Evolutionary conservation across 768 basidiomycete species (phyloP), one percentile per base, ranked within the genome.

Genomic region (Gloeopeniophorella convolvens): DNA sequence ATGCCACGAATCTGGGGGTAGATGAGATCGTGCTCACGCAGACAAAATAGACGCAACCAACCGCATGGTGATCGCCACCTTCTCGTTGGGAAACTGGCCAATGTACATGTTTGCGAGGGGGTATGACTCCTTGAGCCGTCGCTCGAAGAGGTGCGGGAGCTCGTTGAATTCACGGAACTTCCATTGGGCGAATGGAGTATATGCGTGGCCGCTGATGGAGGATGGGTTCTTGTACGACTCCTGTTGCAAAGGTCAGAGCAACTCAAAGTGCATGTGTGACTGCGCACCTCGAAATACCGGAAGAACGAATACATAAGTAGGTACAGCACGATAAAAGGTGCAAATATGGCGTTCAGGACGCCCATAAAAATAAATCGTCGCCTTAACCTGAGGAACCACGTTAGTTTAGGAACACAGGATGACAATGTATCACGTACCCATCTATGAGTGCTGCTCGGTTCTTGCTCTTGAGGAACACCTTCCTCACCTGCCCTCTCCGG

Each of bases 101-200:
- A 97, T 92, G 64, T 98, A 99, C 75, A 92, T 86, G 65, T 85
- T 92, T 10, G 96, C 89, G 9, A 83, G 70, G 0, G 90, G 91
- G 59, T 94, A 91, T 48, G 89, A 92, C 62, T 89, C 83, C 56
- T 92, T 83, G 40, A 98, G 72, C 44, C 96, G 75, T 40, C 90
- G 75, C 30, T 80, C 75, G 66, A 98, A 99, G 30, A 94, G 71
- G 68, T 99, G 96, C 0, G 92, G 88, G 8, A 99, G 72, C 62
- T 99, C 96, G 64, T 99, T 99, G 74, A 97, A 99, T 65, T 99
- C 96, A 48, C 96, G 78, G 63, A 98, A 98, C 64, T 97, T 98
- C 96, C 96, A 99, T 54, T 90, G 84, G 4, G 94, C 94, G 53
- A 87, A 94, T 0, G 84, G 86, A 0, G 96, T 99, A 62, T 98